Evolutionary conservation across 805 yeast species (phyloP).

Genomic region (Saccharomycopsis sp.): DNA sequence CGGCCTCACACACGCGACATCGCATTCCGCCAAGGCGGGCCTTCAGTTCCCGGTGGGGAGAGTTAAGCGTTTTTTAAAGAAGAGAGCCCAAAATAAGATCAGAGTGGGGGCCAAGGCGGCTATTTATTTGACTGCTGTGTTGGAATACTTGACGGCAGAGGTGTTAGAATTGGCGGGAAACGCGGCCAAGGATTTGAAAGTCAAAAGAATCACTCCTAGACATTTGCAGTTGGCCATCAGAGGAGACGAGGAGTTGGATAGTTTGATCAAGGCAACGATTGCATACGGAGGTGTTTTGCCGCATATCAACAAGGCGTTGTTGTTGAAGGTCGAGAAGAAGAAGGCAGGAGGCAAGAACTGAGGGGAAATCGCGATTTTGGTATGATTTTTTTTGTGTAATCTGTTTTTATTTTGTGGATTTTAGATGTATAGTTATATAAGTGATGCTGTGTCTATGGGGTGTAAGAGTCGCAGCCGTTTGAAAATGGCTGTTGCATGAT

Average conservation of each 20-base stretch:
- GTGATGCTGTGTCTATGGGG: no score
- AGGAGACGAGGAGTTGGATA: constrained; percentile 96
- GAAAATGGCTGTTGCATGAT: no score
- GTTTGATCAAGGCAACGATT: constrained; percentile 88
- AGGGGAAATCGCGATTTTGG: no score
- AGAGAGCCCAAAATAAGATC: constrained; percentile 75
- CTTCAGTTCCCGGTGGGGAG: constrained; percentile 98
- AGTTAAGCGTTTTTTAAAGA: constrained; percentile 92
- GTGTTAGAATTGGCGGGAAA: constrained; percentile 97
- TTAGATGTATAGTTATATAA: no score
- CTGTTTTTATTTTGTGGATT: no score
- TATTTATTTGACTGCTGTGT: constrained; percentile 89
- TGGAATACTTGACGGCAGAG: constrained; percentile 95
- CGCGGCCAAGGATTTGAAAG: constrained; percentile 93
- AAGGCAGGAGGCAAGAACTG: constrained; percentile 25
- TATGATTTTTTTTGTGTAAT: no score
- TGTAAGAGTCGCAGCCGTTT: no score
- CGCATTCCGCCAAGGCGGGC: constrained; percentile 91
- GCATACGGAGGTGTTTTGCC: constrained; percentile 99
- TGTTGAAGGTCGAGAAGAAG: constrained; percentile 68
- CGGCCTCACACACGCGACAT: constrained; percentile 33
- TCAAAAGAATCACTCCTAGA: constrained; percentile 96
- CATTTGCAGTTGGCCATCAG: constrained; percentile 95
- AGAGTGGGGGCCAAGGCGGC: constrained; percentile 89
- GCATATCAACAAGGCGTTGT: constrained; percentile 76